Evolutionary conservation across 2,329 filamentous ascomycete species (phyloP), one percentile per base, ranked within the genome.

Genomic region (Stemphylium beticola): DNA sequence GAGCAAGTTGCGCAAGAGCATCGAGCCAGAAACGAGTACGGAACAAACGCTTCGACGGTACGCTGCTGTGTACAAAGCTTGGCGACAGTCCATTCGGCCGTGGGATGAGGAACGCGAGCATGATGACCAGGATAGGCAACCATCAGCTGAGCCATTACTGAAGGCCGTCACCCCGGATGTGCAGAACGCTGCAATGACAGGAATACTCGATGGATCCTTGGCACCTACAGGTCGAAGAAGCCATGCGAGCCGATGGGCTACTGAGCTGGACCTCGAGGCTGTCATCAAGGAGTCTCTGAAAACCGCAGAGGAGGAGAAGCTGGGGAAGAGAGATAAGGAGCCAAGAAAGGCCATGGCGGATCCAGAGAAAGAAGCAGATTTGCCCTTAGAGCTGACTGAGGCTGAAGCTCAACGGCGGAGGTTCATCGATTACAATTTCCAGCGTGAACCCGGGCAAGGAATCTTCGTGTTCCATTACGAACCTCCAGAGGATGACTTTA

Each of bases 401-500:
- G 81, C 87, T 48, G 84, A 89, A 57, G 84, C 83, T 47, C 76
- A 83, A 34, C 80, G 82, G 47, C 80, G 80, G 17, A 79, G 82
- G 42, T 92, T 87, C 64, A 79, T 83, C 38, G 89, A 93, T 70
- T 83, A 79, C 3, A 87, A 87, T 12, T 87, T 89, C 29, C 82
- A 84, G 40, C 80, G 88, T 18, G 82, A 86, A 18, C 82, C 87
- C 17, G 85, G 88, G 48, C 83, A 85, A 67, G 85, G 91, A 11
- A 86, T 92, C 8, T 81, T 85, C 3, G 81, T 85, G 12, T 92
- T 89, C 80, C 85, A 91, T 53, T 88, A 90, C 44, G 81, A 91
- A 41, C 87, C 89, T 11, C 87, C 88, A 4, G 79, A 87, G 48
- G 87, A 91, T 69, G 91, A 92, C 67, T 93, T 93, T 74, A 89